Conservation (phyloP, 2,329 filamentous ascomycete genomes). For the Aspergillus puulaauensis region DNA sequence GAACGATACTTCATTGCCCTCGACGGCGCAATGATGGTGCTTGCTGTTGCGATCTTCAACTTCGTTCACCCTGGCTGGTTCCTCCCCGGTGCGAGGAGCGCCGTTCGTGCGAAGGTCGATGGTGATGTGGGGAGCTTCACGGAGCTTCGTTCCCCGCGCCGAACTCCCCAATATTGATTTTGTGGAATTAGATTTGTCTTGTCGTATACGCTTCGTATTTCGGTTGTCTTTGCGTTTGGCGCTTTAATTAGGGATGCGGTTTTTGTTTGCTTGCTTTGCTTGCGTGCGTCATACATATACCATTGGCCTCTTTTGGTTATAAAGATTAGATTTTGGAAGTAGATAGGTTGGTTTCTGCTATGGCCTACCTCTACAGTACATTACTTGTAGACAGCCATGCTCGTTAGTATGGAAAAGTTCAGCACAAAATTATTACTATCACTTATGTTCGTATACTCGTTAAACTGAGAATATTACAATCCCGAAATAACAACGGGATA, state of each 20-base stretch:
- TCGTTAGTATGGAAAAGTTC: neutral
- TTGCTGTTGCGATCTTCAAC: constrained; percentile 48
- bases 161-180: neutral
- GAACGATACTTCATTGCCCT: constrained; percentile 52
- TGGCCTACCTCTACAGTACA: neutral
- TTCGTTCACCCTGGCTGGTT: constrained; percentile 46
- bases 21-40: constrained; percentile 51
- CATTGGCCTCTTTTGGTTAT: neutral
- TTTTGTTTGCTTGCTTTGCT: neutral
- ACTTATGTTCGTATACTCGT: neutral
- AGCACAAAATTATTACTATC: neutral
- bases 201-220: neutral
- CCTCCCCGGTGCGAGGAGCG: constrained; percentile 26
- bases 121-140: constrained; percentile 9
- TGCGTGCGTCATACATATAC: neutral
- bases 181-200: neutral
- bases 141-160: constrained; percentile 3
- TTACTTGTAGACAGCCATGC: neutral
- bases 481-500: neutral
- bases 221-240: neutral
- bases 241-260: neutral
- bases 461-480: neutral
- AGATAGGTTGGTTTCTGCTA: neutral
- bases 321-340: neutral
- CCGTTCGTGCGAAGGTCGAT: constrained; percentile 10